Base-by-base conservation (phyloP, 2,329 filamentous ascomycete genomes). In the Cladosporium sp. region DNA sequence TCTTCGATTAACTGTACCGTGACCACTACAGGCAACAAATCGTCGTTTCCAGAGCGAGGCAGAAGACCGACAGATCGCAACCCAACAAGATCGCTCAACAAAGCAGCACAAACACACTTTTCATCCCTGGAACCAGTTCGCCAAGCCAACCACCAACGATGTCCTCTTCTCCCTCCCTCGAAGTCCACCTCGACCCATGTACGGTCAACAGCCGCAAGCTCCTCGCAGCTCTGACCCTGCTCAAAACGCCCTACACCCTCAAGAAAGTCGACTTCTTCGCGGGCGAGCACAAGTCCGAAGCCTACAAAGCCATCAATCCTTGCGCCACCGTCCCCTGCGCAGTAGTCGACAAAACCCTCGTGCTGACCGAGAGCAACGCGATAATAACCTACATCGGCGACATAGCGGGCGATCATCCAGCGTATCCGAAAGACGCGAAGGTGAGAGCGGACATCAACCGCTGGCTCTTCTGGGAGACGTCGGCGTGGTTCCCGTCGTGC, bases 391-490 rank as follows among this genome's bases (percentile, higher is more conserved):
- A 77, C 59, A 73, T 70, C 36, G 74, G 73, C 17, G 74, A 77
- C 39, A 57, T 66, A 22, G 65, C 64, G 4, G 65, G 34, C 47
- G 57, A 61, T 57, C 64, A 66, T 15, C 58, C 66, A 4, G 67
- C 71, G 36, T 77, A 76, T 56, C 73, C 74, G 1, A 72, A 70
- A 48, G 74, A 76, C 57, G 61, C 71, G 28, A 74, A 74, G 61
- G 51, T 68, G 49, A 72, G 74, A 20, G 73, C 73, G 10, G 63
- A 71, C 17, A 65, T 75, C 58, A 75, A 77, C 56, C 62, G 70
- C 8, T 77, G 73, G 74, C 64, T 77, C 12, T 68, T 77, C 2
- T 77, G 74, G 75, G 75, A 77, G 55, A 67, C 73, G 0, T 70
- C 67, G 2, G 67, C 68, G 4, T 77, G 74, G 74, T 77, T 76